phyloP scores from a whole-genome alignment of 2,329 filamentous ascomycete species.

The Chaetomium strumarium region DNA sequence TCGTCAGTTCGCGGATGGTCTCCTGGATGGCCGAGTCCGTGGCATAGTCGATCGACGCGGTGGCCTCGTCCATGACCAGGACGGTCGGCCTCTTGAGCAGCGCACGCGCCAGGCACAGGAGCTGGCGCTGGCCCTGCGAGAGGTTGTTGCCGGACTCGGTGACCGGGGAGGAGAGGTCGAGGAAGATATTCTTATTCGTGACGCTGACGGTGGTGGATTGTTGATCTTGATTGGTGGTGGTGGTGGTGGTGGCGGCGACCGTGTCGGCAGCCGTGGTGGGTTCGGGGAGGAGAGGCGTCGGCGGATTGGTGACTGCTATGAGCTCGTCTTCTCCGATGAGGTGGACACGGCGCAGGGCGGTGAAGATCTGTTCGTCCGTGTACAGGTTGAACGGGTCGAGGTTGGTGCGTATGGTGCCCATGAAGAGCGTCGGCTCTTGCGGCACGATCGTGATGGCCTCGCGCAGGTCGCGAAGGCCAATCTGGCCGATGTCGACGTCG shows the following conservation, averaged over 20 bases:
- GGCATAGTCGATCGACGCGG: constrained; percentile 92
- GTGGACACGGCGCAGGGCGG: constrained; percentile 79
- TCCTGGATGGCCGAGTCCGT: constrained; percentile 96
- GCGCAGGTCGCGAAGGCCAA: constrained; percentile 88
- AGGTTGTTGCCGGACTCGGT: constrained; percentile 90
- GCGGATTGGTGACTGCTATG: constrained; percentile 27
- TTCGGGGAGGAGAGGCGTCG: constrained; percentile 15
- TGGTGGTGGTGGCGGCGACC: constrained; percentile 3
- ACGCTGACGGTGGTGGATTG: constrained; percentile 9
- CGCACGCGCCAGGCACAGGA: constrained; percentile 87
- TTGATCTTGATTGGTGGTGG: constrained; percentile 10
- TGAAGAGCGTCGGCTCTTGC: constrained; percentile 93
- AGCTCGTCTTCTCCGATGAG: constrained; percentile 62
- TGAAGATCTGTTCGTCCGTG: constrained; percentile 85
- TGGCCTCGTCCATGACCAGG: constrained; percentile 98
- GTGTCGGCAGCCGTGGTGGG: constrained; percentile 6
- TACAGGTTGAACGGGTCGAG: constrained; percentile 88
- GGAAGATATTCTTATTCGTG: constrained; percentile 92
- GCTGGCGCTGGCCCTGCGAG: constrained; percentile 91
- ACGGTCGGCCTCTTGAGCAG: constrained; percentile 88
- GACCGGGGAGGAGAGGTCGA: constrained; percentile 75
- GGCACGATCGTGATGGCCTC: constrained; percentile 96
- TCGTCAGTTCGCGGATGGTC: constrained; percentile 86
- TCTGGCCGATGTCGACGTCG: constrained; percentile 79
- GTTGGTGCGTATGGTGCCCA: constrained; percentile 84